phyloP scores from a whole-genome alignment of 352 stramenopile species.

The Bremia lactucae region DNA sequence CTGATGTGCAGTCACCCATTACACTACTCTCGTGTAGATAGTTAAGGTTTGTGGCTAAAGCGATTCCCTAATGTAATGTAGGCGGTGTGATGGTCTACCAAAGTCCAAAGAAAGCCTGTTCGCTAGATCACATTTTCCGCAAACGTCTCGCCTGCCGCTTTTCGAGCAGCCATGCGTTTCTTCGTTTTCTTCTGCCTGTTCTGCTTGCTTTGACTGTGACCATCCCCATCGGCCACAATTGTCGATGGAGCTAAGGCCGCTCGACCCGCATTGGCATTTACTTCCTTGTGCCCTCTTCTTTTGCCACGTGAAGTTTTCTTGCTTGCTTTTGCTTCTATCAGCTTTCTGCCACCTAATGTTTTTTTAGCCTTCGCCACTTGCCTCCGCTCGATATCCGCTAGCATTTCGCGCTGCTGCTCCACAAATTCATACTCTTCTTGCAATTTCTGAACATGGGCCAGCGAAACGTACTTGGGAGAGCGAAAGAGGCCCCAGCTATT shows the following conservation, averaged over 20 bases:
- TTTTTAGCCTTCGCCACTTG: conserved; percentile 9
- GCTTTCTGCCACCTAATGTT: neutral
- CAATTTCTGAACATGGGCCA: conserved; percentile 50
- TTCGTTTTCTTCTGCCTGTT: conserved; percentile 26
- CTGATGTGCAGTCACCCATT: too few relatives aligned
- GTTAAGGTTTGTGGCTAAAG: too few relatives aligned
- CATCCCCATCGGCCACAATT: neutral
- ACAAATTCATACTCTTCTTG: conserved; percentile 55
- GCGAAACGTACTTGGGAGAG: conserved; percentile 33
- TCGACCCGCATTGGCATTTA: neutral
- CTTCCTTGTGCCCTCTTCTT: conserved; percentile 9
- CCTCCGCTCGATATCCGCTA: conserved; percentile 46
- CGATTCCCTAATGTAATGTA: too few relatives aligned
- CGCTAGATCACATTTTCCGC: neutral
- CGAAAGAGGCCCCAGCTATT: conserved; percentile 63
- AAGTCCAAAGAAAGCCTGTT: too few relatives aligned
- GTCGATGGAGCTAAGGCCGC: neutral
- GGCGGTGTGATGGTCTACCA: too few relatives aligned
- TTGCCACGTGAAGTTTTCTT: conserved; percentile 7
- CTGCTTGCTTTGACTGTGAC: conserved; percentile 15
- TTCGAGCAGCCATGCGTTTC: conserved; percentile 21
- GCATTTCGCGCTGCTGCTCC: conserved; percentile 53
- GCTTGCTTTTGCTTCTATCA: neutral
- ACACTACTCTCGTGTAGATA: too few relatives aligned
- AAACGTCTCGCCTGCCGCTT: conserved; percentile 20